Evolutionary conservation across 129 eudicot genomes (phyloP).

Genomic region (Ambrosia artemisiifolia): DNA sequence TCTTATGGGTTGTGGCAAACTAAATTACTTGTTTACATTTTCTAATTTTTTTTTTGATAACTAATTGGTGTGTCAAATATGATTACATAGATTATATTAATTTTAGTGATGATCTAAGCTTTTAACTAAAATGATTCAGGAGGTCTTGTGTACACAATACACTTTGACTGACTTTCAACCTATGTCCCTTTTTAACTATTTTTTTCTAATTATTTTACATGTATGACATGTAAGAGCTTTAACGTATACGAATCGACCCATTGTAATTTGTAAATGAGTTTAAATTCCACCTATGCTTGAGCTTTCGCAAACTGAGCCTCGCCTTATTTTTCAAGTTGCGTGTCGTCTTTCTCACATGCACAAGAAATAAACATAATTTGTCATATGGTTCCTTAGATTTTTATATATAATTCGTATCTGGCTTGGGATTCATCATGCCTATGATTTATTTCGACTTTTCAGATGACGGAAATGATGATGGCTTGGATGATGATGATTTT

Average conservation of each 20-base stretch:
- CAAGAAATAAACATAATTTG: conserved; percentile 1
- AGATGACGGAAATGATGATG: conserved; percentile 79
- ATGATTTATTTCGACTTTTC: conserved; percentile 25
- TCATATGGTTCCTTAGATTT: neutral
- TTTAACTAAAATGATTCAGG: neutral
- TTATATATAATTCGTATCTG: neutral
- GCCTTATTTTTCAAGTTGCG: neutral
- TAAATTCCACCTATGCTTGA: neutral
- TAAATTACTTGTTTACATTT: neutral
- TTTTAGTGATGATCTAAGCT: neutral
- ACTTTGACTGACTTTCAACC: neutral
- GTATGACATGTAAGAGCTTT: neutral
- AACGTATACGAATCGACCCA: neutral
- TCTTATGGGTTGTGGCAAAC: neutral
- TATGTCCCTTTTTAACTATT: no score
- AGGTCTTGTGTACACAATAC: neutral
- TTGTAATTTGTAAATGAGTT: neutral
- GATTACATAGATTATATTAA: neutral
- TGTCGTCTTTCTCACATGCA: neutral
- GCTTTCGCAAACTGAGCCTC: no score
- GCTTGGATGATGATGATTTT: conserved; percentile 83
- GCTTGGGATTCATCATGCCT: neutral
- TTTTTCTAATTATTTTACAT: neutral
- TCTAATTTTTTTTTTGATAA: neutral
- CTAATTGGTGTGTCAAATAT: neutral